Evolutionary conservation across 768 basidiomycete species (phyloP), one percentile per base, ranked within the genome.

Genomic region (Mycena epipterygia): DNA sequence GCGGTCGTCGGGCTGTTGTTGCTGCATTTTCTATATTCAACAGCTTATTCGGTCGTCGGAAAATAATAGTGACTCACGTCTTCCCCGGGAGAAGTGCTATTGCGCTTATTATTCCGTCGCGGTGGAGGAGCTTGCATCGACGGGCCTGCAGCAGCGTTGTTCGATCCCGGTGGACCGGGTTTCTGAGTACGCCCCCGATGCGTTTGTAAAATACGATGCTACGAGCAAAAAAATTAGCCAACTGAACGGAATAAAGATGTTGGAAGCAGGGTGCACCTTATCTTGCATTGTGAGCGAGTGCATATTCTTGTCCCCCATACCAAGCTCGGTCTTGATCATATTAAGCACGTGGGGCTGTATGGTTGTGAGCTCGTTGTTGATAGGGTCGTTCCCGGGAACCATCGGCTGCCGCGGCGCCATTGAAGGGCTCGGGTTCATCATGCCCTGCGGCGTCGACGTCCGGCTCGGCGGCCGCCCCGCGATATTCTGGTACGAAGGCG

Each of bases 61-160:
- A 55, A 2, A 52, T n/a, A n/a, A 56, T 62, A 44, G 68, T n/a
- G 66, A 64, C 70, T 72, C 72, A 90, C 90, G 75, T 90, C 90
- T 79, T 90, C 90, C 39, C 85, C 86, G 8, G 90, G 90, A 8
- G 90, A 89, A 14, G 88, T 90, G 76, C 89, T 91, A 71, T 81
- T 89, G 71, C 90, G 84, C 73, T 90, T 90, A 25, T 79, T 81
- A 53, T 75, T 72, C 37, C 78, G 80, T 59, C 76, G 80, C 39
- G 75, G 83, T 65, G 74, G 72, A 73, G 78, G 72, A 48, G 46
- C 5, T 58, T 68, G 80, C 76, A 74, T 83, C 73, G 89, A 85
- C 59, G 89, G 84, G 23, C 87, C 81, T 41, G 82, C 76, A 61
- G 81, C 68, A 62, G 85, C 82, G 76, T 86, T 84, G 69, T 78